phyloP scores from a whole-genome alignment of 2,329 filamentous ascomycete species.

The Penicillium sp. region DNA sequence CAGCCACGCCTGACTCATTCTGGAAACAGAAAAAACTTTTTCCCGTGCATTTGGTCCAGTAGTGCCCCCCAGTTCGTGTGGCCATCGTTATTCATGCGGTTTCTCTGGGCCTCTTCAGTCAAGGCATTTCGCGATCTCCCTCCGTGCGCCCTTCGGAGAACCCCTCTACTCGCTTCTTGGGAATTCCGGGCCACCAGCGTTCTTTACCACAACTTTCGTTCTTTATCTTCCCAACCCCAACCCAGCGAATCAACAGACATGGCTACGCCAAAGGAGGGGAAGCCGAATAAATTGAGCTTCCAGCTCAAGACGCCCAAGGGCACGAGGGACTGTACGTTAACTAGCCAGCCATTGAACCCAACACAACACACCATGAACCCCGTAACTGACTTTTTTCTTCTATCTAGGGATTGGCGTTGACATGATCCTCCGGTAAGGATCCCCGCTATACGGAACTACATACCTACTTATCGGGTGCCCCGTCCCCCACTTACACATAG shows the following conservation, averaged over 20 bases:
- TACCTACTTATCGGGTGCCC: conserved; percentile 67
- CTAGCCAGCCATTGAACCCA: background rate
- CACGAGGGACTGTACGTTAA: conserved; percentile 72
- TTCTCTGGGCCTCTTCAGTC: conserved; percentile 18
- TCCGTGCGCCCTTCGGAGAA: conserved; percentile 10
- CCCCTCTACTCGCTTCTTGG: conserved; percentile 11
- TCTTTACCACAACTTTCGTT: conserved; percentile 12
- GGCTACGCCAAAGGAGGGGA: conserved; percentile 33
- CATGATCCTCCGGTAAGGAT: conserved; percentile 18
- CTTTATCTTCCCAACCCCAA: conserved; percentile 11
- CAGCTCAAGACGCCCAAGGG: conserved; percentile 89
- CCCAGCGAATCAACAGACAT: conserved; percentile 18
- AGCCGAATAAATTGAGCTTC: conserved; percentile 54
- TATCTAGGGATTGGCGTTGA: conserved; percentile 17
- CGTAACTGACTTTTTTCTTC: background rate
- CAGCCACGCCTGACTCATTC: conserved; percentile 15
- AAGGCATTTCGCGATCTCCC: conserved; percentile 11
- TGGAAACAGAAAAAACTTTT: conserved; percentile 20
- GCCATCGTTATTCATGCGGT: conserved; percentile 19
- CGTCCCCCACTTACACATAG: conserved; percentile 19
- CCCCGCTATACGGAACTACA: background rate
- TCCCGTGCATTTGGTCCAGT: conserved; percentile 5
- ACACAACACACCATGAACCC: background rate
- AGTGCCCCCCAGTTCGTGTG: conserved; percentile 15
- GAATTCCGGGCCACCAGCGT: conserved; percentile 14